Base-by-base conservation (phyloP, 495 filamentous ascomycete species). In the Polyplosphaeria fusca region DNA sequence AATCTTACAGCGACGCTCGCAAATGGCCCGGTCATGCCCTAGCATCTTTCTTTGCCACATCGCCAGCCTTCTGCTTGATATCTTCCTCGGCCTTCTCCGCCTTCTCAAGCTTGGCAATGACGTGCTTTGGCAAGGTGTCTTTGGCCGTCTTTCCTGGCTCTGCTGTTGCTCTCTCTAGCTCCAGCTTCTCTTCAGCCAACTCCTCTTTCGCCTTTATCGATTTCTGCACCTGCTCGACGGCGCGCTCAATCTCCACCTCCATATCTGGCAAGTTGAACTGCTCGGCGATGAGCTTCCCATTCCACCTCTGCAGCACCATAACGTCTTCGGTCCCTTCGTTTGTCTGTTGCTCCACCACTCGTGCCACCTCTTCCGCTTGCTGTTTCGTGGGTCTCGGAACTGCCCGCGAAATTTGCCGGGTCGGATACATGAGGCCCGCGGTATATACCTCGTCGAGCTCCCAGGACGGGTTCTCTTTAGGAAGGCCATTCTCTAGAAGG, bases 201-300 rank as follows among this genome's bases (percentile, higher is more conserved):
- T 81, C 64, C 44, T 66, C 65, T 26, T 66, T 67, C 4, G 52
- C 65, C 41, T 70, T 67, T 22, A 74, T 70, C 2, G 39, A 78
- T 53, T 78, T 80, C 65, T 90, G 81, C 1, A 96, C 87, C 74
- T 97, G 92, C 75, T 86, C 82, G 32, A 93, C 86, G 2, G 92
- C 92, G 24, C 92, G 77, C 64, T 96, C 90, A 1, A 95, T 83
- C 72, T 97, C 93, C n/a, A 87, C 71, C 46, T 86, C 85, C 48
- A 97, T 80, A 49, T 89, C 88, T 0, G 92, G 90, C 22, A 95
- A 65, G 20, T 67, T 50, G 44, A 73, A 70, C 1, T 53, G 58
- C 43, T 74, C 71, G 7, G 72, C 72, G 28, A 74, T 71, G 26
- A 74, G 60, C 60, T 73, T 73, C 5, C 71, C 72, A 44, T 74